Conservation (phyloP, 2,329 filamentous ascomycete species). For the Alternaria ethzedia region DNA sequence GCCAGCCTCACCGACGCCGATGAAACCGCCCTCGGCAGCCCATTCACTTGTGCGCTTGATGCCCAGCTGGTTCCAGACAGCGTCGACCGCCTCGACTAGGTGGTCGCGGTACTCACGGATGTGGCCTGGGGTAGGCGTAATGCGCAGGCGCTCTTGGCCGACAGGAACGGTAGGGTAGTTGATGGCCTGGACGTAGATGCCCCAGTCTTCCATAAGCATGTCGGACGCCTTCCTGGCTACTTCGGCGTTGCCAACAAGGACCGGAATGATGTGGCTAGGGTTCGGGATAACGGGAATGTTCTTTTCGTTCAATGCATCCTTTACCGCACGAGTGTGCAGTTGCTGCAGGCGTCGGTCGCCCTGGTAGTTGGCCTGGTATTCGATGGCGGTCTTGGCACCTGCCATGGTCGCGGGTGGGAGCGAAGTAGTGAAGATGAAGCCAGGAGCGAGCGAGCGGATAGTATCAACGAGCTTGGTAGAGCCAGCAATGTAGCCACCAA, state of each 20-base stretch:
- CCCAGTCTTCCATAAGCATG: constrained; percentile 85
- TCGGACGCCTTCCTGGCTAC: constrained; percentile 91
- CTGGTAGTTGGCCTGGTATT: constrained; percentile 86
- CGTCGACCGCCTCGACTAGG: constrained; percentile 81
- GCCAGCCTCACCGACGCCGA: constrained; percentile 82
- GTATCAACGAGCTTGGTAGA: constrained; percentile 86
- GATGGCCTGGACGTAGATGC: constrained; percentile 97
- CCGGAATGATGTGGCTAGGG: constrained; percentile 92
- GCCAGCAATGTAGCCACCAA: constrained; percentile 96
- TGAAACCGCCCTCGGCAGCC: constrained; percentile 89
- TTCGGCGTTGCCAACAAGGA: constrained; percentile 93
- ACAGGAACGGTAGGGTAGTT: constrained; percentile 98
- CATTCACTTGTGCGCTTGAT: constrained; percentile 95
- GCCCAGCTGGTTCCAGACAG: constrained; percentile 84
- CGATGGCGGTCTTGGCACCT: constrained; percentile 86
- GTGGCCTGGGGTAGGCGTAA: constrained; percentile 95
- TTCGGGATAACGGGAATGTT: constrained; percentile 98
- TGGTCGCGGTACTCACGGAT: constrained; percentile 83
- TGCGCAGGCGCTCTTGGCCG: constrained; percentile 94
- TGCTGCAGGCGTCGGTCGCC: constrained; percentile 93
- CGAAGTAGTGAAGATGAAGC: constrained; percentile 98
- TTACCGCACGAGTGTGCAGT: constrained; percentile 93
- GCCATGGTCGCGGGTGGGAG: constrained; percentile 97
- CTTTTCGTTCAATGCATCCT: constrained; percentile 76
- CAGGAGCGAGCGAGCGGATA: constrained; percentile 90